Percentiles rank a stretch among this genome's conserved stretches.
Conservation (phyloP, 768 basidiomycete genomes). For the Guyanaporus albipodus region DNA sequence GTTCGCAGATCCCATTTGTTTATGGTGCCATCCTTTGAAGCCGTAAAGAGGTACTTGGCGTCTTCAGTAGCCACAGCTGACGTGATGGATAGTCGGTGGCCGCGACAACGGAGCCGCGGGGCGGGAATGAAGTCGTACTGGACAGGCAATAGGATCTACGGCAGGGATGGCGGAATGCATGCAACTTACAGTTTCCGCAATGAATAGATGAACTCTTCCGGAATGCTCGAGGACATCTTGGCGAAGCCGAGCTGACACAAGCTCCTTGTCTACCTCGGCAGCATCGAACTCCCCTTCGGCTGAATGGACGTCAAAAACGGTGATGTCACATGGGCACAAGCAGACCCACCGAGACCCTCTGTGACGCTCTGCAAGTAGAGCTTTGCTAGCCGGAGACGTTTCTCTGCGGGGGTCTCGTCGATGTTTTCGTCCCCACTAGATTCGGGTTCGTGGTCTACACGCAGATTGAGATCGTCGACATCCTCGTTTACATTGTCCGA, state of each 20-base stretch:
- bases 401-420: constrained; percentile 89
- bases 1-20: constrained; percentile 76
- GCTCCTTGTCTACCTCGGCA: constrained; percentile 89
- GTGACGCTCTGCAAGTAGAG: constrained; percentile 86
- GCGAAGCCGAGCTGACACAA: constrained; percentile 86
- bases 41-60: constrained; percentile 72
- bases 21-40: constrained; percentile 89
- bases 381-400: constrained; percentile 85
- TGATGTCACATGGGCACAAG: not conserved
- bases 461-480: constrained; percentile 76
- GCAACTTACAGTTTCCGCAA: constrained; percentile 64
- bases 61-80: constrained; percentile 75
- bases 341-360: constrained; percentile 57
- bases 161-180: not conserved
- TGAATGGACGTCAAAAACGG: constrained; percentile 2
- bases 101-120: constrained; percentile 56
- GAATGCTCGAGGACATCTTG: constrained; percentile 89
- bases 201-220: constrained; percentile 79
- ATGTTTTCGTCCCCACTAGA: constrained; percentile 81
- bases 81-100: constrained; percentile 79
- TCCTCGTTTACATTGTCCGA: constrained; percentile 60
- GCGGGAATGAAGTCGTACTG: constrained; percentile 53
- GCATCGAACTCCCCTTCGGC: constrained; percentile 94
- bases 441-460: constrained; percentile 50
- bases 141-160: not conserved